These are phyloP conservation scores for Dothideomycetes sp. DNA, from an alignment of 2,329 filamentous ascomycete genomes.

Conservation along the genomic window DNA sequence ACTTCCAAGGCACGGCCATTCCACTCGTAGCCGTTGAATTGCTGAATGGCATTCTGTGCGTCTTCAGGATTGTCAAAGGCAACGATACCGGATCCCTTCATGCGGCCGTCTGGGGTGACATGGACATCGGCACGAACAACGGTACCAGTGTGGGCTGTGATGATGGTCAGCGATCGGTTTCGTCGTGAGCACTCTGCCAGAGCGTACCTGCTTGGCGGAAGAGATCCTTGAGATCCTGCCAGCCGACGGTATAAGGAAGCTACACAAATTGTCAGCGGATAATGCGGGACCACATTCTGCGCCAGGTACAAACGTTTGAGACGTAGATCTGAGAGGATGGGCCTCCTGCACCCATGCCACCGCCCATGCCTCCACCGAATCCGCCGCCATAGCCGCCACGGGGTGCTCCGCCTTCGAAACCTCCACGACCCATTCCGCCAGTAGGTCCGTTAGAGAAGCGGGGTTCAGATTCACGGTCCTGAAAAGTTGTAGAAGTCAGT, in stretches of 20 bases:
- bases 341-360: conserved; percentile 42
- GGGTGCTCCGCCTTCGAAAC: conserved; percentile 39
- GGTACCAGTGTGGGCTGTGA: conserved; percentile 47
- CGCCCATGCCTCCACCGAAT: conserved; percentile 35
- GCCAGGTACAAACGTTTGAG: conserved; percentile 90
- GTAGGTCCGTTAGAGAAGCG: conserved; percentile 63
- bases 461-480: conserved; percentile 97
- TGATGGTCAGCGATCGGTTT: neutral
- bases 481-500: too few relatives aligned
- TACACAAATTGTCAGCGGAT: conserved; percentile 35
- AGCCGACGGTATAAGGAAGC: conserved; percentile 95
- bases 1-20: conserved; percentile 89
- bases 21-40: conserved; percentile 99
- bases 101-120: conserved; percentile 77
- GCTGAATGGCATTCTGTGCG: conserved; percentile 87
- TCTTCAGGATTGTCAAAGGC: conserved; percentile 93
- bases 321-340: conserved; percentile 94
- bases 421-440: conserved; percentile 32
- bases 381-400: conserved; percentile 40
- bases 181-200: conserved; percentile 10
- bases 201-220: conserved; percentile 93
- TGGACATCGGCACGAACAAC: conserved; percentile 96
- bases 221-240: conserved; percentile 97
- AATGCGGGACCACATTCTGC: too few relatives aligned
- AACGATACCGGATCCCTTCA: conserved; percentile 94